Conservation (phyloP, 768 basidiomycete species). For the Russula sp. region DNA sequence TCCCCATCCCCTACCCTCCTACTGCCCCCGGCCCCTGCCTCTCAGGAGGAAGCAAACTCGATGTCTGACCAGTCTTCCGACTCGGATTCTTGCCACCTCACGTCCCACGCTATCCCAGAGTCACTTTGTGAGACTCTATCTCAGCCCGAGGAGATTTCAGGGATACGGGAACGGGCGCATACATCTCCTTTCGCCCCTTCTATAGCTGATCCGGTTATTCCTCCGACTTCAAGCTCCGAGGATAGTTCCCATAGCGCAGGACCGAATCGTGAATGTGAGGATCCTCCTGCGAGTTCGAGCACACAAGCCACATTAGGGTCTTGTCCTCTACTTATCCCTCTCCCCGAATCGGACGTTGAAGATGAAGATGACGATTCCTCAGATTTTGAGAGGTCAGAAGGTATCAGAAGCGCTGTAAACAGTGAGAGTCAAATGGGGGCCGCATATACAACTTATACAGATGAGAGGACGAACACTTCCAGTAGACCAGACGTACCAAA, state of each 20-base stretch:
- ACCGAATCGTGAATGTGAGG: neutral
- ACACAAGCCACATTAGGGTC: too few relatives aligned
- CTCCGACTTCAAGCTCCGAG: neutral
- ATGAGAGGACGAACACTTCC: neutral
- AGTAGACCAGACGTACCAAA: neutral
- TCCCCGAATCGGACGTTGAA: constrained; percentile 13
- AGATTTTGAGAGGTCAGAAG: neutral
- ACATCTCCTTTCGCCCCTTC: neutral
- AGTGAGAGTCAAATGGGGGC: neutral
- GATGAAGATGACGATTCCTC: neutral
- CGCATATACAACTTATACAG: neutral
- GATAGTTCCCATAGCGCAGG: neutral
- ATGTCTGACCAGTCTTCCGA: neutral
- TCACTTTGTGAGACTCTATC: neutral
- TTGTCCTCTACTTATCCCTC: neutral
- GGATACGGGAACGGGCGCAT: neutral
- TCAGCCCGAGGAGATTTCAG: neutral
- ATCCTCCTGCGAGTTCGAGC: neutral
- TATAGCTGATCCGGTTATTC: neutral
- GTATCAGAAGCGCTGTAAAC: neutral
- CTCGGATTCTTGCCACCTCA: neutral
- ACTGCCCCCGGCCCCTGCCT: neutral
- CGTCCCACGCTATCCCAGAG: neutral
- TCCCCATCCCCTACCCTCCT: neutral
- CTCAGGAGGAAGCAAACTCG: neutral